Conservation (phyloP, 306 rosid genomes). For the Quercus bicolor region DNA sequence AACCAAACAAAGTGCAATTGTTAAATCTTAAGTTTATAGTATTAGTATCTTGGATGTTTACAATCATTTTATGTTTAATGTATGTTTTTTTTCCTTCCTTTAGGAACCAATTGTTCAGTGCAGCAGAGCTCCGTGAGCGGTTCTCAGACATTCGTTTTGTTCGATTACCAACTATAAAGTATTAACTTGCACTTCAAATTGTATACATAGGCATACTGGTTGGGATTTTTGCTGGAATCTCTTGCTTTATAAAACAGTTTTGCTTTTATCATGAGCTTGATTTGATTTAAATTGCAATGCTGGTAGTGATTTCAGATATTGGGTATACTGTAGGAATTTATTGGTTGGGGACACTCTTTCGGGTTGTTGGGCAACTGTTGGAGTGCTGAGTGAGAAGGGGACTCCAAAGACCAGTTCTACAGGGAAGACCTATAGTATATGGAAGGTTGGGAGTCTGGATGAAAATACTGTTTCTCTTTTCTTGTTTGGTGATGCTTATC, state of each 20-base stretch:
- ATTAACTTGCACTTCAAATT: conserved; percentile 21
- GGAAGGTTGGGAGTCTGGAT: conserved; percentile 77
- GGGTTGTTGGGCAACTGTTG: conserved; percentile 86
- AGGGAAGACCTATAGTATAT: conserved; percentile 68
- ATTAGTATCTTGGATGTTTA: background rate
- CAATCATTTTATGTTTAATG: background rate
- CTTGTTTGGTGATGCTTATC: conserved; percentile 92
- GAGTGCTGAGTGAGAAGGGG: conserved; percentile 83
- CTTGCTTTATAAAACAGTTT: background rate
- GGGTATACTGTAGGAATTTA: conserved; percentile 51
- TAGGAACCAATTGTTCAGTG: conserved; percentile 61
- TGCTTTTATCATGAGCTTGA: background rate
- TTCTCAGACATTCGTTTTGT: conserved; percentile 82
- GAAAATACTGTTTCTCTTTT: conserved; percentile 64
- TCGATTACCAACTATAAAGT: conserved; percentile 72
- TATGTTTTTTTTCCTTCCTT: background rate
- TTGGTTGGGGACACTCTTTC: conserved; percentile 67
- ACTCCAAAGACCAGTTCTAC: conserved; percentile 54
- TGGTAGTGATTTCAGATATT: conserved; percentile 1
- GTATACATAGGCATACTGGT: background rate
- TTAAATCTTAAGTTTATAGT: background rate
- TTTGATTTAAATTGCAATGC: background rate
- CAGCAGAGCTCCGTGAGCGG: conserved; percentile 53
- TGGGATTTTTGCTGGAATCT: background rate
- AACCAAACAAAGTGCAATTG: background rate